A percentile compares a stretch with the other conserved stretches of the same genome.
These are phyloP conservation scores for Metschnikowia gelsemii DNA, from an alignment of 805 yeast species.

Conservation along the genomic window DNA sequence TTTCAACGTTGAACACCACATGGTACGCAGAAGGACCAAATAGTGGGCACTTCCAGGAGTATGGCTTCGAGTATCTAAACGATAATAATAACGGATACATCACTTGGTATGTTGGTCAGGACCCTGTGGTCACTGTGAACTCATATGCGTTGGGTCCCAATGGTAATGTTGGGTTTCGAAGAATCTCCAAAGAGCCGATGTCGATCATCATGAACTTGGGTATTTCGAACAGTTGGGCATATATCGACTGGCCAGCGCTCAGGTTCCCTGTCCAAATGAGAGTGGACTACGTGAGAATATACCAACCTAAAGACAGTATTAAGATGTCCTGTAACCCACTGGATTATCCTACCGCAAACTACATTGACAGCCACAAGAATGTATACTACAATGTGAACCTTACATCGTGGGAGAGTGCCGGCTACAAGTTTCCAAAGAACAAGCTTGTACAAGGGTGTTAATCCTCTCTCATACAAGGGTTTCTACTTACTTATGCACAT, in stretches of 20 bases:
- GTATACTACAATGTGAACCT: constrained; percentile 37
- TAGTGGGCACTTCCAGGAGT: constrained; percentile 60
- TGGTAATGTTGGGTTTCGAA: constrained; percentile 38
- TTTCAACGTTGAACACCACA: constrained; percentile 69
- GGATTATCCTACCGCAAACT: constrained; percentile 37
- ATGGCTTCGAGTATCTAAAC: constrained; percentile 74
- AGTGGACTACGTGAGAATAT: constrained; percentile 41
- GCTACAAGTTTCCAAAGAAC: constrained; percentile 57
- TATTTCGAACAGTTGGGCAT: constrained; percentile 41
- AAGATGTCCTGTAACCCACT: constrained; percentile 40
- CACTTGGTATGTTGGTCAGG: constrained; percentile 82
- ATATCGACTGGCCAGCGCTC: constrained; percentile 36
- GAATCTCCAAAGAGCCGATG: constrained; percentile 40
- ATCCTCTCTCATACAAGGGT: not conserved
- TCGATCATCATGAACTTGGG: constrained; percentile 40
- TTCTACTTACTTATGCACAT: not conserved
- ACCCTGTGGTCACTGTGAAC: constrained; percentile 30
- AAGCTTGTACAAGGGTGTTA: constrained; percentile 24
- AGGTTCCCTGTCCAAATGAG: constrained; percentile 37
- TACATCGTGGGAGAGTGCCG: constrained; percentile 41
- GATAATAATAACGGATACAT: constrained; percentile 70
- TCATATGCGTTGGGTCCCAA: constrained; percentile 40
- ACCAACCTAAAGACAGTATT: constrained; percentile 34
- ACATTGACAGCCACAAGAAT: constrained; percentile 31
- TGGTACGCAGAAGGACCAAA: constrained; percentile 77